Base-by-base conservation (phyloP, 192 early-diverging fungal genomes). In the Jimgerdemannia flammicorona region DNA sequence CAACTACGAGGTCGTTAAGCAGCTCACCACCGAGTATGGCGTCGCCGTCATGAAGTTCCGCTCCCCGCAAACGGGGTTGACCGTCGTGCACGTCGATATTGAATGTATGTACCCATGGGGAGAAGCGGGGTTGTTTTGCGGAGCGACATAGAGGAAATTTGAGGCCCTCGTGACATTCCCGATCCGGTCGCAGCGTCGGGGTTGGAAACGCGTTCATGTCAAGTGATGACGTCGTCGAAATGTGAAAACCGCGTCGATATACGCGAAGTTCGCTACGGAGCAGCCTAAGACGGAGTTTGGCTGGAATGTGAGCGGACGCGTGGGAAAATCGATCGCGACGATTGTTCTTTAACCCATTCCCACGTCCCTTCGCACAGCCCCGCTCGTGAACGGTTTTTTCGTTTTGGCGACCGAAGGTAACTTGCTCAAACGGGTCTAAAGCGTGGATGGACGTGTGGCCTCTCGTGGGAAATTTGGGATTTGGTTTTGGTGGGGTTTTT, bases 371-470 rank as follows among this genome's bases (percentile, higher is more conserved):
- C 49, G 10, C 17, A 73, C 71, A 89, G 88, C 82, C 18, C 87
- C 89, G 18, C 77, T 90, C 44, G 87, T 88, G 39, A 84, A 85
- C 44, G 89, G 89, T 17, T 88, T 82, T 75, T 88, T 88, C 74
- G 74, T 76, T 8, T 69, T 90, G 10, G 86, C 89, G 18, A 90
- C 89, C 14, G 89, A 90, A 80, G 80, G 87, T 88, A 84, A 69
- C 42, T 20, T 29, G 29, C 29, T 29, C 29, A 29, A 29, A 29
- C 29, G 64, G 59, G 8, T 66, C 6, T 43, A 68, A 10, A 59
- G 63, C 44, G 44, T 44, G 41, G 10, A n/a, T 14, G 20, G 17
- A 66, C 8, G 63, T 40, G 17, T 43, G 29, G 29, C 29, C 29
- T 19, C 44, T 19, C 40, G 42, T 40, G 73, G n/a, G 10, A 65